Conservation (phyloP, 148 eudicot species). For the Pouteria glomerata region DNA sequence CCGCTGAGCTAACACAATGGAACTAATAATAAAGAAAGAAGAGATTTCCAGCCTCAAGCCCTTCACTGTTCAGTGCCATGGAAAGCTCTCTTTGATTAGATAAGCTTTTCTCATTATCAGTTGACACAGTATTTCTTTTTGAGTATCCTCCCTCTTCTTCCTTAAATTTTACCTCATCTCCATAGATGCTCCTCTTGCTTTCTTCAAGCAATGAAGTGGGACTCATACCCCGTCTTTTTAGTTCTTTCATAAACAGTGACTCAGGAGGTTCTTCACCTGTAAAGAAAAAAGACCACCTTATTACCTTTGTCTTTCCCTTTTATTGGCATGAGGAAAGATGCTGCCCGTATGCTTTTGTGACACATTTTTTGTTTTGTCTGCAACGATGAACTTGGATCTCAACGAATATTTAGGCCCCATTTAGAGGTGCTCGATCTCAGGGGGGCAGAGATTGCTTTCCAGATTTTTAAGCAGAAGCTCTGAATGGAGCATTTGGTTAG, state of each 20-base stretch:
- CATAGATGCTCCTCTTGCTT: constrained; percentile 36
- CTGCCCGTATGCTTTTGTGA: too few relatives aligned
- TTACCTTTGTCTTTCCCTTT: too few relatives aligned
- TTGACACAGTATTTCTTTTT: constrained; percentile 51
- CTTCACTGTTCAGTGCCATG: constrained; percentile 95
- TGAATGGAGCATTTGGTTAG: too few relatives aligned
- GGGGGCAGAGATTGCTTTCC: too few relatives aligned
- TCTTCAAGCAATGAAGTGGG: constrained; percentile 92
- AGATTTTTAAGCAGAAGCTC: too few relatives aligned
- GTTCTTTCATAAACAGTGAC: constrained; percentile 94
- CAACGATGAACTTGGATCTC: too few relatives aligned
- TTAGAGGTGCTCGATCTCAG: too few relatives aligned
- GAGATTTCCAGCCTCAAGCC: constrained; percentile 65
- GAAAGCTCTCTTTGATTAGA: constrained; percentile 81
- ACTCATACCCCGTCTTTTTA: constrained; percentile 73
- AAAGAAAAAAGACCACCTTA: constrained; percentile 15
- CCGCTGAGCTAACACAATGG: neutral
- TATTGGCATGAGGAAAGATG: too few relatives aligned
- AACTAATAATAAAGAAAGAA: neutral
- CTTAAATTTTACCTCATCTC: constrained; percentile 50
- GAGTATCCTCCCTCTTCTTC: constrained; percentile 57
- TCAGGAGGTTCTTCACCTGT: constrained; percentile 94
- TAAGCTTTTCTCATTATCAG: constrained; percentile 51
- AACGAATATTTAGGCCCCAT: too few relatives aligned
- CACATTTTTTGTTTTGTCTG: too few relatives aligned